phyloP scores from a whole-genome alignment of 768 basidiomycete species.

The Phanerochaete sordida region DNA sequence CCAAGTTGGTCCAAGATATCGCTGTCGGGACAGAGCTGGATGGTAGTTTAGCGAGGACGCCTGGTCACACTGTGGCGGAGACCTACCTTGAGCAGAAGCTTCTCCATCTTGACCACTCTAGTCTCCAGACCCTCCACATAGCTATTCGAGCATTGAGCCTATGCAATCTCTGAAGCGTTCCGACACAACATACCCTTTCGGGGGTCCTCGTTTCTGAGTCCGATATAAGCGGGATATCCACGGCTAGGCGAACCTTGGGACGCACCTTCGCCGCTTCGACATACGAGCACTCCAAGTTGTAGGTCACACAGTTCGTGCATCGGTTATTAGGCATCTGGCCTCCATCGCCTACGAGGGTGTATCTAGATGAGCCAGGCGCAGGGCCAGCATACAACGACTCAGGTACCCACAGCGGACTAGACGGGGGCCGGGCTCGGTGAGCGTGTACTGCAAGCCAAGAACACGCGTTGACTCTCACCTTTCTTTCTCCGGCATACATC shows the following conservation, averaged over 20 bases:
- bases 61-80: not conserved
- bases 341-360: conserved; percentile 54
- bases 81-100: conserved; percentile 32
- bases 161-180: too few species aligned
- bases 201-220: conserved; percentile 50
- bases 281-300: conserved; percentile 61
- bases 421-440: conserved; percentile 8
- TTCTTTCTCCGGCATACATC: conserved; percentile 85
- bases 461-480: conserved; percentile 41
- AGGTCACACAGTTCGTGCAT: conserved; percentile 63
- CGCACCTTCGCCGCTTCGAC: conserved; percentile 64
- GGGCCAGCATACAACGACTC: not conserved
- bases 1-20: conserved; percentile 59
- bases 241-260: not conserved
- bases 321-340: conserved; percentile 58
- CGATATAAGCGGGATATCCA: not conserved
- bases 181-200: conserved; percentile 47
- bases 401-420: conserved; percentile 60
- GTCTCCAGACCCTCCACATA: conserved; percentile 38
- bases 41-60: not conserved
- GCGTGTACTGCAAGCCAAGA: not conserved
- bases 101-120: conserved; percentile 43
- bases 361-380: not conserved
- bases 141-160: conserved; percentile 13
- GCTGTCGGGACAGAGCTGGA: conserved; percentile 59